Evolutionary conservation across 345 rosid species (phyloP).

Genomic region (Acer saccharum): DNA sequence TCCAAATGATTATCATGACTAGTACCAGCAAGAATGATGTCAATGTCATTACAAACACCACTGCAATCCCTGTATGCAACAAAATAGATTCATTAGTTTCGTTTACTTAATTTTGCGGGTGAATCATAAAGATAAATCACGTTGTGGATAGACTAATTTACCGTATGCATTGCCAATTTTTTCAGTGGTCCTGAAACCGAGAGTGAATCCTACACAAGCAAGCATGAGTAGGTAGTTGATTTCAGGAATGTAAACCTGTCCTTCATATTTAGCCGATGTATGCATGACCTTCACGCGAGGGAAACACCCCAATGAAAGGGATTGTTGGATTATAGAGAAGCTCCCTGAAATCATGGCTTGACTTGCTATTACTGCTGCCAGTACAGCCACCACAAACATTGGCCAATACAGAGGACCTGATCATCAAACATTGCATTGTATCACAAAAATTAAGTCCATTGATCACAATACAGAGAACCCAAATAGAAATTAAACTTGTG

Average conservation of each 20-base stretch:
- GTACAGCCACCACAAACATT: no score
- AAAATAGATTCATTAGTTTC: background rate
- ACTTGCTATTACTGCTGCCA: slow-evolving; percentile 43
- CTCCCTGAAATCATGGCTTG: slow-evolving; percentile 52
- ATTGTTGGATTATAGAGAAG: no score
- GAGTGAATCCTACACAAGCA: no score
- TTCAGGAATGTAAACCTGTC: no score
- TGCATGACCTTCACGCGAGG: no score
- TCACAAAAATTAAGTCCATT: slow-evolving; percentile 45
- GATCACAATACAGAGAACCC: slow-evolving; percentile 23
- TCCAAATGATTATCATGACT: slow-evolving; percentile 29
- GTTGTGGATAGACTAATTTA: no score
- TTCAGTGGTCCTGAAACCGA: no score
- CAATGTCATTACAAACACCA: slow-evolving; percentile 34
- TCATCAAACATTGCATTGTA: background rate
- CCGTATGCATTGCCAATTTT: no score
- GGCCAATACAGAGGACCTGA: slow-evolving; percentile 26
- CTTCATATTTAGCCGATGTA: no score
- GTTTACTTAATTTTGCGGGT: slow-evolving; percentile 21
- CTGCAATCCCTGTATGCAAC: slow-evolving; percentile 35
- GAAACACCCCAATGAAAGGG: no score
- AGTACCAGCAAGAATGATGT: slow-evolving; percentile 36
- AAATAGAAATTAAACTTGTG: slow-evolving; percentile 3
- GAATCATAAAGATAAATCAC: no score
- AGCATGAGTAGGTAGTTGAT: no score